These are phyloP conservation scores for Diaporthe destruens DNA, from an alignment of 2,329 filamentous ascomycete genomes.

Conservation along the genomic window DNA sequence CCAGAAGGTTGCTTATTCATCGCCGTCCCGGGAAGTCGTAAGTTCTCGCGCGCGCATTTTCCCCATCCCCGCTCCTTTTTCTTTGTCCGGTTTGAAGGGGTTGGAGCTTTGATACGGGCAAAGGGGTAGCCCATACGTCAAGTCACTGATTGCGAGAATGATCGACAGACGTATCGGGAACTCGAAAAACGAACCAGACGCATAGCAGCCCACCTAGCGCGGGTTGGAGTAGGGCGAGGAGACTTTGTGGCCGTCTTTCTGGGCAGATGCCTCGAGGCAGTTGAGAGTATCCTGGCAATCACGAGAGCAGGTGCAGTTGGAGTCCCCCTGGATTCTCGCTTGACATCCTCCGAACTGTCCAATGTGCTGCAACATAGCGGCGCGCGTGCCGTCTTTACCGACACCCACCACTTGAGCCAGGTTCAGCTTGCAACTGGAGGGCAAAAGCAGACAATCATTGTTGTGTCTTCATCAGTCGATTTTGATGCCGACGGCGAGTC, in stretches of 20 bases:
- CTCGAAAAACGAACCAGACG: conserved; percentile 2
- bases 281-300: conserved; percentile 24
- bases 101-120: no score
- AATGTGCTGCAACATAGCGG: conserved; percentile 7
- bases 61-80: no score
- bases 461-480: neutral
- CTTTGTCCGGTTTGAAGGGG: no score
- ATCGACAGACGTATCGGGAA: conserved; percentile 12
- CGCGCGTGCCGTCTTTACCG: conserved; percentile 12
- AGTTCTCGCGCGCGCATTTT: neutral
- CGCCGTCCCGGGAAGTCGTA: neutral
- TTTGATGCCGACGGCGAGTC: neutral
- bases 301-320: conserved; percentile 27
- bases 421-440: neutral
- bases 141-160: neutral
- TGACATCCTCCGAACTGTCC: conserved; percentile 1
- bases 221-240: neutral
- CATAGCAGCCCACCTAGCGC: neutral
- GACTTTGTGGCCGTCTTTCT: conserved; percentile 17
- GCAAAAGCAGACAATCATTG: neutral
- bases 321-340: conserved; percentile 22
- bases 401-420: conserved; percentile 12
- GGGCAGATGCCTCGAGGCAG: conserved; percentile 24
- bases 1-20: conserved; percentile 20
- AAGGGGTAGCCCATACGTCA: no score